Base-by-base conservation (phyloP, 306 rosid genomes). In the Dryas drummondii region DNA sequence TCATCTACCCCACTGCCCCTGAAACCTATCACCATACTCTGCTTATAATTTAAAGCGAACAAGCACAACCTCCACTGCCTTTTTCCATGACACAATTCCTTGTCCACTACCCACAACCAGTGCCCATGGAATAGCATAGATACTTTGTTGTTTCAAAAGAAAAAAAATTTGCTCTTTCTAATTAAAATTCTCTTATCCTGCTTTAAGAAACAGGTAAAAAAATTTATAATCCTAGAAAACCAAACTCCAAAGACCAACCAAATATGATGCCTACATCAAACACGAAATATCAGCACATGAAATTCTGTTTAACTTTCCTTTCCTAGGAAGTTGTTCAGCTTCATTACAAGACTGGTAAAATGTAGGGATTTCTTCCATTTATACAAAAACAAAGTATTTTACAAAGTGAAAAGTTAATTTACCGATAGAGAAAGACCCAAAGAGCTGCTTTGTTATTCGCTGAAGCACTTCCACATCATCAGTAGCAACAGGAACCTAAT, bases 401-500 rank as follows among this genome's bases (percentile, higher is more conserved):
- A 22, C 1, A 3, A 58, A 78, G 27, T 17, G 52, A 42, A 76
- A 70, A 64, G 52, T 53, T 54, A 51, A 71, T 70, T 81, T 88
- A 94, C 98, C 97, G 64, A 86, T 69, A 78, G 76, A 76, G 79
- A 94, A 94, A 80, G 44, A 59, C 81, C 96, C 97, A 82, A 91
- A 86, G 41, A 91, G 91, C 69, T 87, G 89, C 76, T 87, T 94
- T 65, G 81, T 84, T 77, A 94, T 82, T 71, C 98, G 87, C 77
- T 91, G 96, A 71, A 94, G 90, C 72, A 88, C 91, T 79, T 90
- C 97, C 85, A 82, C 82, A 74, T 86, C 89, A 83, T 90, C 97
- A 78, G 97, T 88, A 61, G 93, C 96, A 86, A 88, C 83, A 26
- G 97, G 97, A 84, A 94, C 86, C 98, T 94, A 57, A 61, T 16